Base-by-base conservation (phyloP, 352 stramenopile genomes). In the Saprolegnia diclina region DNA sequence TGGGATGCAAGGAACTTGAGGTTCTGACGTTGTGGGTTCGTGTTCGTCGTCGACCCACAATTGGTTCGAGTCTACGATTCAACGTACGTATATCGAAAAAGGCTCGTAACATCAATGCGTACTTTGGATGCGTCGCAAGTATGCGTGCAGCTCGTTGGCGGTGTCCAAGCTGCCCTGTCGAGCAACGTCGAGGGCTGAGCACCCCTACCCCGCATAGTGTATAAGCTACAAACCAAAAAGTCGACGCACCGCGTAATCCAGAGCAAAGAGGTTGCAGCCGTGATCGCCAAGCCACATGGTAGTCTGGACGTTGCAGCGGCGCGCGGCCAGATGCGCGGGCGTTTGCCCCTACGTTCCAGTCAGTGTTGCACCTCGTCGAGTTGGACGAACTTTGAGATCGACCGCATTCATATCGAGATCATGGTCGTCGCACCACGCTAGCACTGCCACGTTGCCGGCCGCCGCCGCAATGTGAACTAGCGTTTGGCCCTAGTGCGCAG, bases 41-140 rank as follows among this genome's bases (percentile, higher is more conserved):
- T 59, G 9, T 10, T 59, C 52, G 24, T 37, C 52, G 16, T 63
- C 26, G 54, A 45, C 54, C 54, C 54, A 63, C 26, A 63, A 46
- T 45, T 63, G 54, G 45, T 63, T 63, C 6, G 54, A 63, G 21
- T 63, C 54, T 63, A 45, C 24, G 6, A 11, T n/a, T 5, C 19
- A 9, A n/a, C 7, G 13, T n/a, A n/a, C 38, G 7, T 45, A 9
- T 24, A 19, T 19, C n/a, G 21, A 44, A 63, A 13, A 5, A n/a
- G 14, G 16, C 13, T 32, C 52, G 35, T 7, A 7, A 38, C 24
- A 6, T 6, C 21, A 5, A 38, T 19, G 6, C 9, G 21, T 38
- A 59, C 52, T 24, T 19, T 59, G 52, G 24, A 19, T 38, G 52
- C n/a, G n/a, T 18, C 52, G 52, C 5, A 59, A 11, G 52, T 59